Evolutionary conservation across 2,329 filamentous ascomycete species (phyloP).

Genomic region (Trichophyton mentagrophytes): DNA sequence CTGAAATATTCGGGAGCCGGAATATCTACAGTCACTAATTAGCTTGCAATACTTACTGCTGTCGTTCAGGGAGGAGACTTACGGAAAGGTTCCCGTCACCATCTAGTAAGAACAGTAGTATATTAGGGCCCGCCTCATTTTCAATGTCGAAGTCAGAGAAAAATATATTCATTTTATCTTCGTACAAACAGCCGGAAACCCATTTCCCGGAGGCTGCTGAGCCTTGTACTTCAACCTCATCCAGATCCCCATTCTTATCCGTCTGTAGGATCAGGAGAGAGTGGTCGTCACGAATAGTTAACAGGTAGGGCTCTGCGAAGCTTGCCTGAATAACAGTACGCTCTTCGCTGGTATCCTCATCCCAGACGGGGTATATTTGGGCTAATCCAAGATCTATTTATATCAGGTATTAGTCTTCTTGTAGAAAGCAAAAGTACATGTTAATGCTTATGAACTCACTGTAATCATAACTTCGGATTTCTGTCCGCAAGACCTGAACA

Average conservation of each 20-base stretch:
- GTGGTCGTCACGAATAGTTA: constrained; percentile 71
- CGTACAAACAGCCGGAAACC: constrained; percentile 72
- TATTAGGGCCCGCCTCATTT: constrained; percentile 25
- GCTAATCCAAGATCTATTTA: constrained; percentile 63
- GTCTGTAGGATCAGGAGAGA: constrained; percentile 69
- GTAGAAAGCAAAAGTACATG: not conserved
- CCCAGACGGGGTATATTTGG: constrained; percentile 85
- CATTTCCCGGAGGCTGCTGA: constrained; percentile 54
- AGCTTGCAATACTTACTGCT: not conserved
- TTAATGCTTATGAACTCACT: constrained; percentile 43
- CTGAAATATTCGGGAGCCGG: constrained; percentile 57
- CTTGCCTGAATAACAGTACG: constrained; percentile 66
- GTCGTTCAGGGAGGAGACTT: constrained; percentile 25
- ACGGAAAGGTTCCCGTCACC: constrained; percentile 51
- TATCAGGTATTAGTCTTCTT: not conserved
- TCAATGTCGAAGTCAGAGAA: constrained; percentile 15
- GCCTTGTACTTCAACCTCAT: constrained; percentile 59
- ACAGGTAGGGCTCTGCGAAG: constrained; percentile 73
- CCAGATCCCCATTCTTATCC: constrained; percentile 69
- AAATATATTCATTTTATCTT: constrained; percentile 50
- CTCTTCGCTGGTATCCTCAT: constrained; percentile 75
- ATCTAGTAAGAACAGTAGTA: constrained; percentile 66
- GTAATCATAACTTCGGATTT: constrained; percentile 81
- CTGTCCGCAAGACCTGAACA: constrained; percentile 74
- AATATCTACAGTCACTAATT: constrained; percentile 48